phyloP scores from a whole-genome alignment of 192 early-diverging fungal genomes.

The Chytriomyces sp. region DNA sequence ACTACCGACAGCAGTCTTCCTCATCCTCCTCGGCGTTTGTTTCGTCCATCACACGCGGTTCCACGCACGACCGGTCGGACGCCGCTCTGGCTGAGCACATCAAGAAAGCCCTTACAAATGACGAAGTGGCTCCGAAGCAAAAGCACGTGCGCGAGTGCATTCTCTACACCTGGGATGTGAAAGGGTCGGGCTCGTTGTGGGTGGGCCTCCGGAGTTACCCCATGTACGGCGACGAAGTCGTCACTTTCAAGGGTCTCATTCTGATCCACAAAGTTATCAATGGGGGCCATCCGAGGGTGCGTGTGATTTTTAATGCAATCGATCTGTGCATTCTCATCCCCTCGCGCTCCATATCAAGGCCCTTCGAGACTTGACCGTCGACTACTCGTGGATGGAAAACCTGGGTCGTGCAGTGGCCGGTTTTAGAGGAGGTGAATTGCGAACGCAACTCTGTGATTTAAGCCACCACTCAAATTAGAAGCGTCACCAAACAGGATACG shows the following conservation, averaged over 20 bases:
- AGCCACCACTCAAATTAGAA: slow-evolving; percentile 43
- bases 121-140: slow-evolving; percentile 95
- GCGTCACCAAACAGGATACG: slow-evolving; percentile 64
- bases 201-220: slow-evolving; percentile 85
- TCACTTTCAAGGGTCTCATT: slow-evolving; percentile 95
- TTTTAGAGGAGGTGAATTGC: slow-evolving; percentile 28
- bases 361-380: slow-evolving; percentile 80
- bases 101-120: slow-evolving; percentile 85
- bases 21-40: neutral
- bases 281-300: slow-evolving; percentile 83
- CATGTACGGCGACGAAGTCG: slow-evolving; percentile 89
- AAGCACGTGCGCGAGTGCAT: slow-evolving; percentile 93
- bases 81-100: slow-evolving; percentile 84
- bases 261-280: slow-evolving; percentile 94
- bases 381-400: slow-evolving; percentile 85
- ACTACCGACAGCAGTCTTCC: too few species aligned
- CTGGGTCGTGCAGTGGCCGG: slow-evolving; percentile 43
- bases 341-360: slow-evolving; percentile 49
- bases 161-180: slow-evolving; percentile 93
- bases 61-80: slow-evolving; percentile 54
- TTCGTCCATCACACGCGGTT: neutral
- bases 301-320: slow-evolving; percentile 8
- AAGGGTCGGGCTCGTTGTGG: slow-evolving; percentile 85
- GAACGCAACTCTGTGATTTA: neutral
- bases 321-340: too few species aligned